phyloP scores from a whole-genome alignment of 495 filamentous ascomycete genomes.

The Collariella sp. region DNA sequence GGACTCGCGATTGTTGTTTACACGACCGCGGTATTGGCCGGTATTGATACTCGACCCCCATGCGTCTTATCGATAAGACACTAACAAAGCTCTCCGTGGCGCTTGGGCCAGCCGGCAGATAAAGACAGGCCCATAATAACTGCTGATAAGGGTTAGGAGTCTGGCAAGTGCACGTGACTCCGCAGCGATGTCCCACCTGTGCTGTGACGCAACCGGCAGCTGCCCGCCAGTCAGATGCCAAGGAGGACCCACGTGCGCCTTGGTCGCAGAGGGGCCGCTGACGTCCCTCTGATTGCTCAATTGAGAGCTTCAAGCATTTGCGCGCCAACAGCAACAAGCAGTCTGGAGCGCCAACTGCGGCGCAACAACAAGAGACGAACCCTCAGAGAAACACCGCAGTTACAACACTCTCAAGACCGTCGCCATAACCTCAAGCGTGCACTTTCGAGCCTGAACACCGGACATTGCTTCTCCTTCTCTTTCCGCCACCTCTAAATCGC shows the following conservation, averaged over 20 bases:
- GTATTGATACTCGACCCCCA: background rate
- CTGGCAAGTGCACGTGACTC: background rate
- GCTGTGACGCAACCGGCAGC: background rate
- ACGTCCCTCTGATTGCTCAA: conserved; percentile 26
- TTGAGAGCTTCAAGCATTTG: conserved; percentile 16
- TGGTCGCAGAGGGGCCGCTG: background rate
- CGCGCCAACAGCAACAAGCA: conserved; percentile 9
- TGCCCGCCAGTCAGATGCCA: conserved; percentile 15
- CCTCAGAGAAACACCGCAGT: background rate
- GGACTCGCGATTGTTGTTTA: background rate
- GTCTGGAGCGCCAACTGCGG: conserved; percentile 12
- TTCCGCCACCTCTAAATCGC: background rate
- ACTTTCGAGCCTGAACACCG: background rate
- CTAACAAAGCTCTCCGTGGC: too few relatives aligned
- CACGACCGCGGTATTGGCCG: background rate
- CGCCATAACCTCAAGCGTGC: background rate
- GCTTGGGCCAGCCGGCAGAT: background rate
- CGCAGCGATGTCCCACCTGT: background rate
- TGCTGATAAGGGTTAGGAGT: background rate
- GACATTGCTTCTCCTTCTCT: background rate
- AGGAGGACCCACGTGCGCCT: conserved; percentile 17
- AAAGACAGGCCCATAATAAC: background rate
- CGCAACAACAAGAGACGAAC: background rate
- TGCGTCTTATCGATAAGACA: too few relatives aligned
- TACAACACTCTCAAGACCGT: background rate